Percentiles rank a stretch among this genome's conserved stretches.
phyloP scores from a whole-genome alignment of 345 rosid species.

The Hevea brasiliensis region DNA sequence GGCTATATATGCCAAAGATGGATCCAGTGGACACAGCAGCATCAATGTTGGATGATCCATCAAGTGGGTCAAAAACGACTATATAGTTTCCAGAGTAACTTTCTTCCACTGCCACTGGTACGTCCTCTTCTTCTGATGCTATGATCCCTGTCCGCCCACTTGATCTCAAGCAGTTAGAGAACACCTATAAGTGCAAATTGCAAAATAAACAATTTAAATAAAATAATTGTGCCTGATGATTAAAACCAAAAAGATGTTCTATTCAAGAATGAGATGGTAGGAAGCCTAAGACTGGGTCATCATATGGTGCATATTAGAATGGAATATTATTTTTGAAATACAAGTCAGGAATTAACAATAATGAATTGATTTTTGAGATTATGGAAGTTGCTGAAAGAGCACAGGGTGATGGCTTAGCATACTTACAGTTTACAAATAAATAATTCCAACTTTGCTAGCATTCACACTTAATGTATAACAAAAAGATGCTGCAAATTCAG shows the following conservation, averaged over 20 bases:
- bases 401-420: background rate
- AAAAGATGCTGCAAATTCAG: background rate
- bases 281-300: background rate
- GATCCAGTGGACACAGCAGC: slow-evolving; percentile 98
- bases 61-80: slow-evolving; percentile 91
- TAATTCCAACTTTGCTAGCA: background rate
- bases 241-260: background rate
- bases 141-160: slow-evolving; percentile 94
- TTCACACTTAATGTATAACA: background rate
- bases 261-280: background rate
- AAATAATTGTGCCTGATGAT: background rate
- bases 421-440: background rate
- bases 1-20: slow-evolving; percentile 89
- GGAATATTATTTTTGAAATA: background rate
- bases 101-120: slow-evolving; percentile 94
- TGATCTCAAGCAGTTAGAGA: slow-evolving; percentile 86
- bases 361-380: background rate
- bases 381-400: background rate
- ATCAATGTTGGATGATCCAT: slow-evolving; percentile 93
- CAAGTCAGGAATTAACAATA: background rate
- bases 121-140: slow-evolving; percentile 97
- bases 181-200: slow-evolving; percentile 61
- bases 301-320: background rate
- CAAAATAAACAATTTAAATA: slow-evolving; percentile 12
- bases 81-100: slow-evolving; percentile 94